phyloP scores from a whole-genome alignment of 371 early-diverging fungal genomes.

The Apophysomyces ossiformis region DNA sequence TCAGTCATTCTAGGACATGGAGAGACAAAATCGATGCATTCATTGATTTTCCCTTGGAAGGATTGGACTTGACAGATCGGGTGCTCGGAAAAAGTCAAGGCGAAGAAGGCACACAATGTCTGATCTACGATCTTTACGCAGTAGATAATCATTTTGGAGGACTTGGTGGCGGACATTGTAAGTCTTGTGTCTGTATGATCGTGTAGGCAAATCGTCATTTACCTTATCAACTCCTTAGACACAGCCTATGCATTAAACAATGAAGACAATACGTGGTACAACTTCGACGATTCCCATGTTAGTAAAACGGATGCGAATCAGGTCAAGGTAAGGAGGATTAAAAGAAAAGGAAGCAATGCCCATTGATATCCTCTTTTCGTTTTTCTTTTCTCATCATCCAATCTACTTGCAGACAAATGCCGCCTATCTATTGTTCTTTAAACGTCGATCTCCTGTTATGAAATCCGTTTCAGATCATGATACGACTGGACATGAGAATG shows the following conservation, averaged over 20 bases:
- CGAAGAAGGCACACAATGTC: slow-evolving; percentile 25
- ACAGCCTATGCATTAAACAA: slow-evolving; percentile 81
- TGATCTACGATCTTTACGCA: slow-evolving; percentile 83
- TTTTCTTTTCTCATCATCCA: not conserved
- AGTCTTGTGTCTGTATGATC: slow-evolving; percentile 1
- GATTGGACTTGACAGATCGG: slow-evolving; percentile 69
- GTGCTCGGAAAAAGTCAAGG: slow-evolving; percentile 23
- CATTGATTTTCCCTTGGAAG: slow-evolving; percentile 80
- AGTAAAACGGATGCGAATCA: slow-evolving; percentile 46
- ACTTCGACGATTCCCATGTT: slow-evolving; percentile 83
- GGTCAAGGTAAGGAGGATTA: slow-evolving; percentile 38
- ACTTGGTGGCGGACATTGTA: slow-evolving; percentile 63
- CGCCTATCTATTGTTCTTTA: slow-evolving; percentile 85
- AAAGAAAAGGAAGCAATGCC: slow-evolving; percentile 10
- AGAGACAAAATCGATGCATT: slow-evolving; percentile 86
- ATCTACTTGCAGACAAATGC: slow-evolving; percentile 51
- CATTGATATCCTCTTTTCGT: not conserved
- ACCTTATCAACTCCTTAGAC: slow-evolving; percentile 35
- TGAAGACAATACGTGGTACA: slow-evolving; percentile 68
- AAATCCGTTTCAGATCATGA: not conserved
- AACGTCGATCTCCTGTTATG: slow-evolving; percentile 37
- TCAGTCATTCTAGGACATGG: slow-evolving; percentile 74
- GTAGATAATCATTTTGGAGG: slow-evolving; percentile 89
- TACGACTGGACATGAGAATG: not conserved
- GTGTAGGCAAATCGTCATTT: not conserved